Conservation (phyloP, 78 protist genomes). For the Isochrysis galbana region DNA sequence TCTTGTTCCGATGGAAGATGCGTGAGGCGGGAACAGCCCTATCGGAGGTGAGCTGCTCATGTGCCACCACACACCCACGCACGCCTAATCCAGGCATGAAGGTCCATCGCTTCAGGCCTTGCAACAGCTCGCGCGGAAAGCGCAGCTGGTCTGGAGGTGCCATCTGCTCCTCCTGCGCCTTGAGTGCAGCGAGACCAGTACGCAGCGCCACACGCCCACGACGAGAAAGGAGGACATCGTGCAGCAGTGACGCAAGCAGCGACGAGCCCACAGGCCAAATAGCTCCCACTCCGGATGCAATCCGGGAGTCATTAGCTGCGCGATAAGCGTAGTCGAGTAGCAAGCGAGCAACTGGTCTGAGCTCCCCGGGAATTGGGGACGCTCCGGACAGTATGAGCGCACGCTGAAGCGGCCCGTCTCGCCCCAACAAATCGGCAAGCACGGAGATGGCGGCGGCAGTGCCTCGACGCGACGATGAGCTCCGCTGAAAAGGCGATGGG, state of each 20-base stretch:
- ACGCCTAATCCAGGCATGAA: neutral
- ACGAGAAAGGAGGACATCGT: neutral
- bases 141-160: neutral
- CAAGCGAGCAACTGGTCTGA: neutral
- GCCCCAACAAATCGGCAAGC: neutral
- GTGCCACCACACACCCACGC: neutral
- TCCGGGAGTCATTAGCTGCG: neutral
- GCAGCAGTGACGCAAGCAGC: neutral
- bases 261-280: neutral
- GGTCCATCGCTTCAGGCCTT: neutral
- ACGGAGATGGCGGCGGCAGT: no score
- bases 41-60: neutral
- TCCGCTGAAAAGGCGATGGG: neutral
- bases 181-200: neutral
- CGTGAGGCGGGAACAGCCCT: neutral
- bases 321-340: neutral
- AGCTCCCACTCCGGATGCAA: neutral
- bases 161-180: neutral
- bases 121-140: neutral
- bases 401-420: neutral
- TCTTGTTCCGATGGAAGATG: neutral
- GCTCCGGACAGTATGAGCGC: neutral
- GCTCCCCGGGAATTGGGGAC: neutral
- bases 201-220: neutral
- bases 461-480: no score